A percentile compares a stretch with the other conserved stretches of the same genome.
Evolutionary conservation across 331 rosid species (phyloP).

Genomic region (Ulmus americana): DNA sequence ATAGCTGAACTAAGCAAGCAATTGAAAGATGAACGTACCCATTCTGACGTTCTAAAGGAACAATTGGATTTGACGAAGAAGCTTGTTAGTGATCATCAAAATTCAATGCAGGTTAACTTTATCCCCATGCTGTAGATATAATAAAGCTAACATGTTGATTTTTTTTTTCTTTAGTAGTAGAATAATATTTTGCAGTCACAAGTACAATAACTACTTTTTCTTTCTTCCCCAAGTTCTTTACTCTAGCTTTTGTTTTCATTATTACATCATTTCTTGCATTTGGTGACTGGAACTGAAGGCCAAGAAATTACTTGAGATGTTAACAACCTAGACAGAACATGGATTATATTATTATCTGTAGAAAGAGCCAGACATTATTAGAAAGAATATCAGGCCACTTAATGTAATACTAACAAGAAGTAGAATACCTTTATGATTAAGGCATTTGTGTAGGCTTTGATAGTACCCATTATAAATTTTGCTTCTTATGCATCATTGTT

Average conservation of each 20-base stretch:
- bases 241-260: too few relatives aligned
- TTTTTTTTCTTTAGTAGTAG: too few relatives aligned
- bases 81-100: slow-evolving; percentile 31
- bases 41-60: slow-evolving; percentile 29
- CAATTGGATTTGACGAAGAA: slow-evolving; percentile 42
- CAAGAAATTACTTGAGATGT: too few relatives aligned
- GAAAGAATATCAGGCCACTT: not conserved
- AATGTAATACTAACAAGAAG: not conserved
- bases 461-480: not conserved
- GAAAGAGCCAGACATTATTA: not conserved
- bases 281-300: too few relatives aligned
- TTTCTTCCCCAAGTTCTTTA: too few relatives aligned
- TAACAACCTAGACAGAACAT: too few relatives aligned
- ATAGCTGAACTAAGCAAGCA: slow-evolving; percentile 39
- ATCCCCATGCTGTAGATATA: not conserved
- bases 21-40: slow-evolving; percentile 36
- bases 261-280: too few relatives aligned
- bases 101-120: slow-evolving; percentile 36
- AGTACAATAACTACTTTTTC: too few relatives aligned
- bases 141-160: not conserved
- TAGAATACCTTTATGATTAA: not conserved
- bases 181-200: too few relatives aligned
- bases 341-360: too few relatives aligned
- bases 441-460: not conserved
- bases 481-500: not conserved